Evolutionary conservation across 2,329 filamentous ascomycete genomes (phyloP), one percentile per base, ranked within the genome.

Genomic region (Aspergillus ochraceoroseus): DNA sequence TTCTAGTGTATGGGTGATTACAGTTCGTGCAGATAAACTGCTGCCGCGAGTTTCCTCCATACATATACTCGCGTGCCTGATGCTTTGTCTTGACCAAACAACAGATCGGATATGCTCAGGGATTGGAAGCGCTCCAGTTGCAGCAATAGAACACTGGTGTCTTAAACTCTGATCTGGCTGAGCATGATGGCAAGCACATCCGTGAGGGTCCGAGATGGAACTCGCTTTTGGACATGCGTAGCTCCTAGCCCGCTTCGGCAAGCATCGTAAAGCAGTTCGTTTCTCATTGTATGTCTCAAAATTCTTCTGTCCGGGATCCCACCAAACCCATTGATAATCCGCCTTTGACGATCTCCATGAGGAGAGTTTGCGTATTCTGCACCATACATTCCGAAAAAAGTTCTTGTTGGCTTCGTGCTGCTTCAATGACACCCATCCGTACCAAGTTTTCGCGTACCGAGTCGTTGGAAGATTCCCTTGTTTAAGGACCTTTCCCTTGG

Each of bases 401-500:
- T 44, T 19, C 39, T 61, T 64, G 19, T 57, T 56, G 5, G 49
- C 43, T 28, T 65, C 50, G 17, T 65, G 58, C 4, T 47, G 54
- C n/a, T 60, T 43, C 8, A 56, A 36, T 2, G 59, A 50, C 9
- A 67, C 53, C 66, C 66, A 69, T 22, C 65, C 66, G 42, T 68
- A 66, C 65, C 66, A 69, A 8, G 65, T 66, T 28, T 58, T 64
- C 15, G 58, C 58, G 44, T 66, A 67, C 9, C 63, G 62, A 44
- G 53, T 50, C 11, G 51, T 52, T 7, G 55, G 47, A 3, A 46
- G 35, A 43, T 62, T 66, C 15, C 61, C 61, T 37, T 45, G 49
- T 30, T 47, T 38, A 13, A 66, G 35, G 19, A 69, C 57, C 44
- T 53, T 62, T 26, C 56, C 42, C 37, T 53, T 51, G 5, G 54